Base-by-base conservation (phyloP, 1,139 yeast genomes). In the Yamadazyma mexicana region DNA sequence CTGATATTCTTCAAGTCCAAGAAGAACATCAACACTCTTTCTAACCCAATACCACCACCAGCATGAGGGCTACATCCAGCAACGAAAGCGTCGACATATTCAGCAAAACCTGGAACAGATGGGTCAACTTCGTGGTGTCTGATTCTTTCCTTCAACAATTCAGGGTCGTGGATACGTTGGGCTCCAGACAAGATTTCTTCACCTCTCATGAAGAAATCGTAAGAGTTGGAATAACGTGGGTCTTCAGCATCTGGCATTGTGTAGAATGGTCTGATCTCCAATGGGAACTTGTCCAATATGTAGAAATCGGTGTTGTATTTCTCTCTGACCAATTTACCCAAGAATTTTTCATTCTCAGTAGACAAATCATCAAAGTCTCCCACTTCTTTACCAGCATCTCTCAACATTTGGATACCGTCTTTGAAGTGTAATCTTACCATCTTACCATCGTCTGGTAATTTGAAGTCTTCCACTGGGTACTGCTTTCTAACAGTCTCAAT, bases 161-260 rank as follows among this genome's bases (percentile, higher is more conserved):
- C 87, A 40, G 95, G 81, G 64, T 94, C 98, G 64, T 92, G 99
- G 55, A 92, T 80, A 79, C 99, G 96, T 73, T 92, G 99, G 42
- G 98, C 98, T 56, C 99, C 99, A 17, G 97, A 89, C 56, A 92
- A 74, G 56, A 92, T 92, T 70, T 92, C 99, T 73, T 92, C 98
- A 61, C 99, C 99, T 73, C 98, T 85, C 98, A 92, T 92, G 76
- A 94, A 94, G 82, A 94, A 92, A 73, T 92, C 99, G 63, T 91
- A 86, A 15, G 94, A 85, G 79, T 92, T 92, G 51, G 97, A 89
- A 72, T 89, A 89, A 56, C 83, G 77, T 50, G 96, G 80, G 69
- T 94, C 89, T 59, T 81, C 85, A 14, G 98, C 77, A 62, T 91
- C 97, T 47, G 98, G 98, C 98, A 94, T 92, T 43, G 99, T 92